Evolutionary conservation across 106 monocot species (phyloP).

Genomic region (Dendrobium chrysotoxum): DNA sequence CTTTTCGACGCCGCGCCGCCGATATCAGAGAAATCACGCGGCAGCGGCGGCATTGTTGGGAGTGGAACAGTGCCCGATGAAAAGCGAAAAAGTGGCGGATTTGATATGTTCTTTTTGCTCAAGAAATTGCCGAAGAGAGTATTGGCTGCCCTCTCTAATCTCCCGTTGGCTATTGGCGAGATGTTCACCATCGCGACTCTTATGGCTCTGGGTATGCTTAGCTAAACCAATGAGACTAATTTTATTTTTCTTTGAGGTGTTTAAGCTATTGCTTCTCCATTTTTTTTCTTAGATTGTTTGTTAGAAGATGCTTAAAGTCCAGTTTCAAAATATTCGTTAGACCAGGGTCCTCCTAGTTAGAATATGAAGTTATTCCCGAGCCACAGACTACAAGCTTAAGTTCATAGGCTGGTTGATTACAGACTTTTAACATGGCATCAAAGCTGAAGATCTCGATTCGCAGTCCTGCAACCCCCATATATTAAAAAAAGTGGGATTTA

Average conservation of each 20-base stretch:
- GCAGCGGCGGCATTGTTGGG: neutral
- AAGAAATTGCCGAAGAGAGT: constrained; percentile 47
- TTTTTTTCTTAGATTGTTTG: too few relatives aligned
- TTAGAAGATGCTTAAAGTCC: too few relatives aligned
- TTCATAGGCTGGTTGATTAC: too few relatives aligned
- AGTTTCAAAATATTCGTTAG: too few relatives aligned
- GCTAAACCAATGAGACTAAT: neutral
- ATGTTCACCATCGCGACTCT: constrained; percentile 82
- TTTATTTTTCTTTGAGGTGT: neutral
- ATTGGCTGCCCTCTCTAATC: constrained; percentile 63
- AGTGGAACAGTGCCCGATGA: neutral
- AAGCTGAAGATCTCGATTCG: too few relatives aligned
- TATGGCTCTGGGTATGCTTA: constrained; percentile 71
- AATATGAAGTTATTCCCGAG: too few relatives aligned
- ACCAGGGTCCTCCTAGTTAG: too few relatives aligned
- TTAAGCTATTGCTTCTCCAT: neutral
- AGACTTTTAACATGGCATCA: too few relatives aligned
- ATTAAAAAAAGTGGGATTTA: too few relatives aligned
- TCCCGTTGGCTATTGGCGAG: constrained; percentile 87
- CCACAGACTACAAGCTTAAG: too few relatives aligned
- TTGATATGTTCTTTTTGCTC: constrained; percentile 21
- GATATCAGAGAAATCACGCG: constrained; percentile 10
- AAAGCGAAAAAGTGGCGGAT: neutral
- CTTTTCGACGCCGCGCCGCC: constrained; percentile 54
- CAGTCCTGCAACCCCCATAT: too few relatives aligned